phyloP scores from a whole-genome alignment of 2,329 filamentous ascomycete genomes.

The Hortaea sp. region DNA sequence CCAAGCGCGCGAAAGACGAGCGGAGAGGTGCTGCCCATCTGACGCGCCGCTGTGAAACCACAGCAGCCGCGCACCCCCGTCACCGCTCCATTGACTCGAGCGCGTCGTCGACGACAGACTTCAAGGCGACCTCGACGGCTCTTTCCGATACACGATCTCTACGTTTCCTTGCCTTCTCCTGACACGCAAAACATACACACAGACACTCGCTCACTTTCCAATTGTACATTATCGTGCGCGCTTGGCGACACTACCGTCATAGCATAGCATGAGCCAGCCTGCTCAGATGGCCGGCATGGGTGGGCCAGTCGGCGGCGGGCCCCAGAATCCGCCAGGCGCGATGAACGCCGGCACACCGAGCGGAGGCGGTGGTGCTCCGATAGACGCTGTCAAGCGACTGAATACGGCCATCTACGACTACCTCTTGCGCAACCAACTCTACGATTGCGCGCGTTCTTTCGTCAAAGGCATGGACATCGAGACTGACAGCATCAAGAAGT shows the following conservation, averaged over 20 bases:
- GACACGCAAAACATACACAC: too few species aligned
- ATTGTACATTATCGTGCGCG: too few species aligned
- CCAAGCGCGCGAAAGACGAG: too few species aligned
- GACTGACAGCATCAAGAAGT: conserved; percentile 44
- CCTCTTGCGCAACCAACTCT: conserved; percentile 77
- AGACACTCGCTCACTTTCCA: too few species aligned
- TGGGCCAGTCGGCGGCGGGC: conserved; percentile 47
- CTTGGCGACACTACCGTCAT: not conserved
- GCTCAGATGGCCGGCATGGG: conserved; percentile 56
- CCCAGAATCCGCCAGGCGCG: conserved; percentile 7
- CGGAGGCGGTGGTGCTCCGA: conserved; percentile 11
- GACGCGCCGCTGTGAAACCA: too few species aligned
- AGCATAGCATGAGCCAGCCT: conserved; percentile 45
- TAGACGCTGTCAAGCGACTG: conserved; percentile 35
- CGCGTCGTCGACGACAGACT: too few species aligned
- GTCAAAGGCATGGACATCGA: conserved; percentile 40
- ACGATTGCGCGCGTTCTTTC: conserved; percentile 69
- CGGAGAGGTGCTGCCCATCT: too few species aligned
- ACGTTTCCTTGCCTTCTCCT: too few species aligned
- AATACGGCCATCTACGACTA: conserved; percentile 91
- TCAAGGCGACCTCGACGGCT: too few species aligned
- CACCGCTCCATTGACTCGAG: too few species aligned
- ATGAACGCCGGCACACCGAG: conserved; percentile 21
- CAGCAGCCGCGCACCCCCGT: too few species aligned
- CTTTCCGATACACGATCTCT: too few species aligned